Percentiles rank a stretch among this genome's conserved stretches.
phyloP scores from a whole-genome alignment of 2,329 filamentous ascomycete species.

The Domatiomyces globalis region DNA sequence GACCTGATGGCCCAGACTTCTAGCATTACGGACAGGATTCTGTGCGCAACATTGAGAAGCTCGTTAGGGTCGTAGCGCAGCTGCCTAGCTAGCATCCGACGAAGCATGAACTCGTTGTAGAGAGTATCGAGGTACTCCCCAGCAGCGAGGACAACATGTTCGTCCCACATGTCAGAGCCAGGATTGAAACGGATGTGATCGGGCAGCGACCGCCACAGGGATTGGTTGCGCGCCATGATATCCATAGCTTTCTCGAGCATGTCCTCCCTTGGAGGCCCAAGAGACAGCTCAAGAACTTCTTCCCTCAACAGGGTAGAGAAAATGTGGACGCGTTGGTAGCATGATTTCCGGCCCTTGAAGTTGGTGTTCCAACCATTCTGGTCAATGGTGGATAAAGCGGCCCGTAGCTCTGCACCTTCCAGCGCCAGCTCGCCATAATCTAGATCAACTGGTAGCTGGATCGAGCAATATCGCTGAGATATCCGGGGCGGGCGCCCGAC shows the following conservation, averaged over 20 bases:
- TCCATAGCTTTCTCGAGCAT: slow-evolving; percentile 3
- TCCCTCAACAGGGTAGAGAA: slow-evolving; percentile 23
- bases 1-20: slow-evolving; percentile 20
- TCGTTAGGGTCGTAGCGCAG: slow-evolving; percentile 18
- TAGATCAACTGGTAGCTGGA: slow-evolving; percentile 25
- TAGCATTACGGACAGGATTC: slow-evolving; percentile 20
- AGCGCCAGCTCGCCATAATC: slow-evolving; percentile 20
- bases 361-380: slow-evolving; percentile 20
- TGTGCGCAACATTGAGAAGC: slow-evolving; percentile 19
- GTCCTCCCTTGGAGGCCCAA: slow-evolving; percentile 5
- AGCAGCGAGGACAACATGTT: background rate
- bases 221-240: background rate
- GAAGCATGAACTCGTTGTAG: slow-evolving; percentile 24
- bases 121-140: slow-evolving; percentile 22
- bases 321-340: slow-evolving; percentile 2
- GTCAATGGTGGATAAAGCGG: slow-evolving; percentile 20
- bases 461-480: slow-evolving; percentile 29
- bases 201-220: background rate
- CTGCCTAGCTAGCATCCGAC: slow-evolving; percentile 23
- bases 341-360: slow-evolving; percentile 12
- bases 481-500: slow-evolving; percentile 37
- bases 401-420: slow-evolving; percentile 17
- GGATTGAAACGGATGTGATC: too few species aligned
- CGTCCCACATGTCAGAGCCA: too few species aligned
- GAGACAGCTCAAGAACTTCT: slow-evolving; percentile 22